A percentile compares a stretch with the other conserved stretches of the same genome.
These are phyloP conservation scores for Colletotrichum sp. DNA, from an alignment of 2,329 filamentous ascomycete species.

Conservation along the genomic window DNA sequence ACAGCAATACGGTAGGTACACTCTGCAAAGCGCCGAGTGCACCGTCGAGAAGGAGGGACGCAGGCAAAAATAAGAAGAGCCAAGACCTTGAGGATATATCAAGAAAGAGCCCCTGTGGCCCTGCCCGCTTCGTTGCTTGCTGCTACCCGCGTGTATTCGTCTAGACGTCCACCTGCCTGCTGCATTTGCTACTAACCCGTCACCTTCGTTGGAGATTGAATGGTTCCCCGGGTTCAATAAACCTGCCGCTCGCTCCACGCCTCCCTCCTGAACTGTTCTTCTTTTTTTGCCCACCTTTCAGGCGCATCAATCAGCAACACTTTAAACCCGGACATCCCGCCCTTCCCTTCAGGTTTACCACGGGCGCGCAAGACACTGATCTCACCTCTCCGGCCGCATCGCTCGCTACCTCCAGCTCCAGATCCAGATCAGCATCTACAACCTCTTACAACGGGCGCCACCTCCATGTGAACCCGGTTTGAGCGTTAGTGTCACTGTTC, in stretches of 20 bases:
- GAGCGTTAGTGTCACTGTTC: background rate
- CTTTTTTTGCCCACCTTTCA: background rate
- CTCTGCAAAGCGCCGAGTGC: background rate
- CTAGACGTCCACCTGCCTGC: background rate
- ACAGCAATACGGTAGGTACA: background rate
- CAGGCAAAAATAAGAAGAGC: background rate
- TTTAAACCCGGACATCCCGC: background rate
- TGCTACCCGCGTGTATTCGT: background rate
- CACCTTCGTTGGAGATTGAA: conserved; percentile 15
- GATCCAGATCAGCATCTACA: background rate
- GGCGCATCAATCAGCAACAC: background rate
- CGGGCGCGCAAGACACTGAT: background rate
- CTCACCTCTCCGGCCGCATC: background rate
- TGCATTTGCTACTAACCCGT: background rate
- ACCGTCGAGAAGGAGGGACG: background rate
- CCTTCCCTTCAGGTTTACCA: background rate
- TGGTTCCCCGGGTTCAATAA: background rate
- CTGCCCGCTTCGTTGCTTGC: background rate
- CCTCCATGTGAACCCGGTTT: background rate
- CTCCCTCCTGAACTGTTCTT: background rate
- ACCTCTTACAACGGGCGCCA: conserved; percentile 6
- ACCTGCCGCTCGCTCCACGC: conserved; percentile 9
- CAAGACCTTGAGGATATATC: conserved; percentile 14
- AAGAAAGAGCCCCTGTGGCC: conserved; percentile 18
- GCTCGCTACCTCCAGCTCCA: background rate